Conservation (phyloP, 768 basidiomycete species). For the Kwoniella shandongensis region DNA sequence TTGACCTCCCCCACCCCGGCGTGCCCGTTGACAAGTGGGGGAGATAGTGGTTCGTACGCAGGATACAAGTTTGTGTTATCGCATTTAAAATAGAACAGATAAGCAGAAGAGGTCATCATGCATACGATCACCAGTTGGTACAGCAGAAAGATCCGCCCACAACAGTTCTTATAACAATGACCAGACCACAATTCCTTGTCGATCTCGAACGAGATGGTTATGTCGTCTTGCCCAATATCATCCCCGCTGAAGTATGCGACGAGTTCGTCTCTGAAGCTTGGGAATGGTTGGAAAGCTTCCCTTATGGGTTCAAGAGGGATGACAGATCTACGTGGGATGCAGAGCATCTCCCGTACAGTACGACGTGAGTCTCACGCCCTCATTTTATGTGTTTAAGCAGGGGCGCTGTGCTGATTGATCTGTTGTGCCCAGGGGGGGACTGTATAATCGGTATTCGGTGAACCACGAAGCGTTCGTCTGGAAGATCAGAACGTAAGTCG, state of each 20-base stretch:
- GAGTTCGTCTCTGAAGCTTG: slow-evolving; percentile 8
- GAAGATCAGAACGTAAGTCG: slow-evolving; percentile 26
- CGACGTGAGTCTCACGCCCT: slow-evolving; percentile 29
- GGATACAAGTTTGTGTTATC: no score
- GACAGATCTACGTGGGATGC: slow-evolving; percentile 36
- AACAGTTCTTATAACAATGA: no score
- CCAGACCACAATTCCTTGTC: slow-evolving; percentile 9
- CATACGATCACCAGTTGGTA: no score
- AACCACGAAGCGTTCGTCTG: slow-evolving; percentile 31
- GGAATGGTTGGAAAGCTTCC: slow-evolving; percentile 43
- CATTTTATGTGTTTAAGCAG: slow-evolving; percentile 42
- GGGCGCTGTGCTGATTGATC: slow-evolving; percentile 19
- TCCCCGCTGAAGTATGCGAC: slow-evolving; percentile 32
- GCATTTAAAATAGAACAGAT: no score
- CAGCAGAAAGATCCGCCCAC: no score
- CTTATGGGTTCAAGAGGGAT: slow-evolving; percentile 46
- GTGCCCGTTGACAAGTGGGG: no score
- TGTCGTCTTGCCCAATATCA: slow-evolving; percentile 42
- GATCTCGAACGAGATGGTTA: slow-evolving; percentile 25
- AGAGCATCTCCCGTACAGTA: slow-evolving; percentile 36
- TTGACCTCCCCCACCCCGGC: no score
- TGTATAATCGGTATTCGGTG: slow-evolving; percentile 31
- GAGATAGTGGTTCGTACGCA: no score
- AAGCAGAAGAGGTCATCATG: no score
- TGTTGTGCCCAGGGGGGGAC: slow-evolving; percentile 39